A percentile compares a stretch with the other conserved stretches of the same genome.
Evolutionary conservation across 768 basidiomycete species (phyloP).

Genomic region (Naganishia onofrii): DNA sequence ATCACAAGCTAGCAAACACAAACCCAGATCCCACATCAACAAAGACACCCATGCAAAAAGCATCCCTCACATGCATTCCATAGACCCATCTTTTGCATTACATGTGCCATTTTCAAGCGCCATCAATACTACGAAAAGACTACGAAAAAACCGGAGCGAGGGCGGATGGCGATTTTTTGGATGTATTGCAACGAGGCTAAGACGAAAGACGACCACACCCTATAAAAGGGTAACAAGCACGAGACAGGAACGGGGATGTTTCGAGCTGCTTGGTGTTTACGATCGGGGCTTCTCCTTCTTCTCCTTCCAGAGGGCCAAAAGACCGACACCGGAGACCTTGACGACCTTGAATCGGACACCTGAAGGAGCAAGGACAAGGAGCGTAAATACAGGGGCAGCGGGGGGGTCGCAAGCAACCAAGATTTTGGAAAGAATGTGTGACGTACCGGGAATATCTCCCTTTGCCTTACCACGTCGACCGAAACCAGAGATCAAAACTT

Average conservation of each 20-base stretch:
- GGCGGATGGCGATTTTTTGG: too few relatives aligned
- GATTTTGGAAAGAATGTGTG: neutral
- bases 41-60: neutral
- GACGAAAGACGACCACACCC: too few relatives aligned
- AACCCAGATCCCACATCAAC: neutral
- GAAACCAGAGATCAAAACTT: constrained; percentile 99
- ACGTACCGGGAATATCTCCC: constrained; percentile 87
- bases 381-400: neutral
- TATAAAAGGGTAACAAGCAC: too few relatives aligned
- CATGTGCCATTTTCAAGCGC: too few relatives aligned
- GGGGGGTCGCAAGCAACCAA: neutral
- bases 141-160: neutral
- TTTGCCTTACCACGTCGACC: constrained; percentile 99
- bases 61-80: constrained; percentile 24
- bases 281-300: constrained; percentile 89
- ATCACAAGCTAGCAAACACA: too few relatives aligned
- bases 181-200: too few relatives aligned
- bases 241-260: neutral
- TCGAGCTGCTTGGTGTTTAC: constrained; percentile 44
- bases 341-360: constrained; percentile 93
- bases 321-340: constrained; percentile 98
- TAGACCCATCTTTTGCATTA: constrained; percentile 11
- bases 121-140: neutral
- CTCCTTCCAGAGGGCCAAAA: constrained; percentile 97
- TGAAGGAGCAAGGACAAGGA: neutral